Evolutionary conservation across 2,329 filamentous ascomycete genomes (phyloP).

Genomic region (Diaporthe caulivora): DNA sequence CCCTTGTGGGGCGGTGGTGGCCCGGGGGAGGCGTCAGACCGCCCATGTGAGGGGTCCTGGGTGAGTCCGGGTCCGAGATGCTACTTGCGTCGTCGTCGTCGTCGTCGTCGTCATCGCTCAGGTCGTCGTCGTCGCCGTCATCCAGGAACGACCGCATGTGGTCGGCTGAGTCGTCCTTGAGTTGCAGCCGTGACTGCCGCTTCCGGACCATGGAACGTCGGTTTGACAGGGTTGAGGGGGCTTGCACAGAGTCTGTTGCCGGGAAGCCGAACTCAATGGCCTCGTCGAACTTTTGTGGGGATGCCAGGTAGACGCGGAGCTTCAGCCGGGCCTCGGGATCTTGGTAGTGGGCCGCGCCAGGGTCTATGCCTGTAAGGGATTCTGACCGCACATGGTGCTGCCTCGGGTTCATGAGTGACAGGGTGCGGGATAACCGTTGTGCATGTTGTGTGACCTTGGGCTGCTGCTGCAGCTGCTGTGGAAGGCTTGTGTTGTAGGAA

Average conservation of each 20-base stretch:
- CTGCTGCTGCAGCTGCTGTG: conserved; percentile 33
- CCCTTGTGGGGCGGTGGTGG: conserved; percentile 46
- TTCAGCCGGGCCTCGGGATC: conserved; percentile 91
- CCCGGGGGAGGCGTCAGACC: conserved; percentile 42
- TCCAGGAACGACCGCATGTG: conserved; percentile 69
- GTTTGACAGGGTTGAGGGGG: conserved; percentile 46
- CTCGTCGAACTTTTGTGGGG: conserved; percentile 95
- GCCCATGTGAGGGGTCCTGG: conserved; percentile 66
- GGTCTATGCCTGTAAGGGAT: conserved; percentile 71
- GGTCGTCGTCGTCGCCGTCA: conserved; percentile 55
- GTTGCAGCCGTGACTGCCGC: conserved; percentile 45
- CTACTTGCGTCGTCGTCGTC: conserved; percentile 70
- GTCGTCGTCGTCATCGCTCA: conserved; percentile 43
- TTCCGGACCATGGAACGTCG: conserved; percentile 46
- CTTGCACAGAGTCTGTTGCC: conserved; percentile 61
- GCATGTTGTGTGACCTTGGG: conserved; percentile 51
- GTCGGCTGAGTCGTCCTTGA: conserved; percentile 55
- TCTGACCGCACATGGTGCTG: conserved; percentile 59
- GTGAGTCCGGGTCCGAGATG: conserved; percentile 69
- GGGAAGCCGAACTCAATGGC: conserved; percentile 95
- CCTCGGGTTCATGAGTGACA: conserved; percentile 64
- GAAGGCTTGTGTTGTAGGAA: conserved; percentile 43
- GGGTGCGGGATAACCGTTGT: conserved; percentile 65
- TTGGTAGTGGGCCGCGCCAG: conserved; percentile 84
- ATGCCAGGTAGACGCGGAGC: conserved; percentile 86